A percentile compares a stretch with the other conserved stretches of the same genome.
phyloP scores from a whole-genome alignment of 2,329 filamentous ascomycete species.

The Aaosphaeria arxii region DNA sequence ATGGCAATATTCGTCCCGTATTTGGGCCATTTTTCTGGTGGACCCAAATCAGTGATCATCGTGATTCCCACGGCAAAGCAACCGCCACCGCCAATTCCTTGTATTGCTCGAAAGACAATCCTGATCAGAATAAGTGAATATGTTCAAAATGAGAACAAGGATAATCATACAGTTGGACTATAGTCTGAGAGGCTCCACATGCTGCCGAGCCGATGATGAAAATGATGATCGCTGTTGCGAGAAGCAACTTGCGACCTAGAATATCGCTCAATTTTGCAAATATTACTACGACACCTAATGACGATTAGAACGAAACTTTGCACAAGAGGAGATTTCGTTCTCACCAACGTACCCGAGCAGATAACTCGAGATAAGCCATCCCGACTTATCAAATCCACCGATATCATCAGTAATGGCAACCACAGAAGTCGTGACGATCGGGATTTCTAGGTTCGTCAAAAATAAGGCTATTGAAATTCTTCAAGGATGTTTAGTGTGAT shows the following conservation, averaged over 20 bases:
- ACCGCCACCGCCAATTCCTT: slow-evolving; percentile 20
- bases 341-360: background rate
- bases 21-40: slow-evolving; percentile 1
- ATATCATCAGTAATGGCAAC: background rate
- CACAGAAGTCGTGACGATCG: background rate
- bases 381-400: background rate
- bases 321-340: background rate
- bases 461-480: background rate
- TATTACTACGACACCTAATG: background rate
- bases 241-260: background rate
- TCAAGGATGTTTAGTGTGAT: background rate
- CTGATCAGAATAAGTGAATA: background rate
- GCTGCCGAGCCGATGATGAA: background rate
- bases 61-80: slow-evolving; percentile 22
- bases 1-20: background rate
- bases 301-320: background rate
- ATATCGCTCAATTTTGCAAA: background rate
- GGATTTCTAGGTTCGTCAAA: background rate
- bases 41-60: slow-evolving; percentile 25
- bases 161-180: background rate
- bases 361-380: background rate
- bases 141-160: background rate
- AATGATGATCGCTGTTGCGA: background rate
- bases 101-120: slow-evolving; percentile 8
- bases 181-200: background rate